A percentile compares a stretch with the other conserved stretches of the same genome.
Evolutionary conservation across 164 flowering plant species (phyloP).

Genomic region (Sextonia rubra): DNA sequence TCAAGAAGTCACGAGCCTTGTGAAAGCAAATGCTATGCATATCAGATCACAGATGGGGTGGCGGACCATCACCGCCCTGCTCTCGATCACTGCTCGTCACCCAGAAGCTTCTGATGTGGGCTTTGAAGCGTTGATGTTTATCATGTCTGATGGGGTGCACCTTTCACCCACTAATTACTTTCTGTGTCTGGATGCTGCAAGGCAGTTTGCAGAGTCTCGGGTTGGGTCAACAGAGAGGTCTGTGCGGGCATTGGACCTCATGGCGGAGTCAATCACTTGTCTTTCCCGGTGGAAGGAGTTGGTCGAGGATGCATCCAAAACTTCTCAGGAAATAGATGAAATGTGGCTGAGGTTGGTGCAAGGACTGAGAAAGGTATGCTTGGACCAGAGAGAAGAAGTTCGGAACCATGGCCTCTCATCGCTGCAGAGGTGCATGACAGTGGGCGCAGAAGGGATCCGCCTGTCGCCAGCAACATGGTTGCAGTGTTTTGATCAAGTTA

Average conservation of each 20-base stretch:
- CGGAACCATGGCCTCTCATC: slow-evolving; percentile 31
- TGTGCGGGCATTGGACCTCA: slow-evolving; percentile 34
- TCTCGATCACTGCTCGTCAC: slow-evolving; percentile 42
- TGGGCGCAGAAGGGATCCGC: slow-evolving; percentile 23
- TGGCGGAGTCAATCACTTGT: slow-evolving; percentile 31
- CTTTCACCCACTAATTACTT: slow-evolving; percentile 29
- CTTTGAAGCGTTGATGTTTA: slow-evolving; percentile 31
- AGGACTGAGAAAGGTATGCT: slow-evolving; percentile 32
- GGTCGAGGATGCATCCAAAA: slow-evolving; percentile 23
- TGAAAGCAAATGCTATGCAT: slow-evolving; percentile 36
- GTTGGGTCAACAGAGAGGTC: slow-evolving; percentile 32
- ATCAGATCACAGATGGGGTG: slow-evolving; percentile 40
- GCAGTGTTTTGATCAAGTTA: slow-evolving; percentile 34
- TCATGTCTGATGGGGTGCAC: slow-evolving; percentile 39
- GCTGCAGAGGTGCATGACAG: slow-evolving; percentile 30
- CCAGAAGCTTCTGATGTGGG: slow-evolving; percentile 45
- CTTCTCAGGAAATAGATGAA: slow-evolving; percentile 33
- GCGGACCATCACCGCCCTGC: slow-evolving; percentile 34
- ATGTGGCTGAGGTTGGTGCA: slow-evolving; percentile 38
- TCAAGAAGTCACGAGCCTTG: slow-evolving; percentile 35
- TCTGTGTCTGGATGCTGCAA: slow-evolving; percentile 32
- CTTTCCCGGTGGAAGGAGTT: slow-evolving; percentile 32
- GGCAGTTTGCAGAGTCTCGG: slow-evolving; percentile 44
- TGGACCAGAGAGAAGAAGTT: slow-evolving; percentile 41
- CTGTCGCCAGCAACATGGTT: slow-evolving; percentile 27